Evolutionary conservation across 2,329 filamentous ascomycete species (phyloP).

Genomic region (Phialophora tarda): DNA sequence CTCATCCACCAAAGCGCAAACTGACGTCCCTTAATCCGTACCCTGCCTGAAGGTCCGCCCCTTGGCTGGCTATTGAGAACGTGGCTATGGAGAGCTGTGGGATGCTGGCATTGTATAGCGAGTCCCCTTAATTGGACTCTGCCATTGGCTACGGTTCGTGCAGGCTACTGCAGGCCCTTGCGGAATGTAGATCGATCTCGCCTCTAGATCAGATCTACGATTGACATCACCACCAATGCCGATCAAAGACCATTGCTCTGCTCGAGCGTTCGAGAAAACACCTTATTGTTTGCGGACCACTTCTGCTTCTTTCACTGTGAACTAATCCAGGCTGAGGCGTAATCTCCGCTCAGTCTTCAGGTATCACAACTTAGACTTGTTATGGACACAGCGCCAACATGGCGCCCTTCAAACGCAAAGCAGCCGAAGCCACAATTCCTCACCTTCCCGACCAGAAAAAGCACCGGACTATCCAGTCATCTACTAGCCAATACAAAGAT

Average conservation of each 20-base stretch:
- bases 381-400: slow-evolving; percentile 1
- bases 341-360: neutral
- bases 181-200: slow-evolving; percentile 17
- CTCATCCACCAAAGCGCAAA: neutral
- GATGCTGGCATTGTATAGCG: neutral
- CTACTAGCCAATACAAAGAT: slow-evolving; percentile 30
- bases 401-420: slow-evolving; percentile 26
- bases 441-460: slow-evolving; percentile 13
- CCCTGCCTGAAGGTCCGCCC: neutral
- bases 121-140: neutral
- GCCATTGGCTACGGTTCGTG: neutral
- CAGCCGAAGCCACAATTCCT: neutral
- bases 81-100: too few species aligned
- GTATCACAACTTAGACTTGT: neutral
- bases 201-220: slow-evolving; percentile 14
- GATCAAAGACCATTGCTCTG: neutral
- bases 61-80: neutral
- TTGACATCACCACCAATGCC: slow-evolving; percentile 20
- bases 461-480: neutral
- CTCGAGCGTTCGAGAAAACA: neutral
- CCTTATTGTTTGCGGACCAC: neutral
- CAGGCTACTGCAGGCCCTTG: neutral
- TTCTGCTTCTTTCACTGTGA: neutral
- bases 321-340: neutral
- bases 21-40: neutral